Conservation (phyloP, 1,139 yeast species). For the Debaryomycetaceae sp. region DNA sequence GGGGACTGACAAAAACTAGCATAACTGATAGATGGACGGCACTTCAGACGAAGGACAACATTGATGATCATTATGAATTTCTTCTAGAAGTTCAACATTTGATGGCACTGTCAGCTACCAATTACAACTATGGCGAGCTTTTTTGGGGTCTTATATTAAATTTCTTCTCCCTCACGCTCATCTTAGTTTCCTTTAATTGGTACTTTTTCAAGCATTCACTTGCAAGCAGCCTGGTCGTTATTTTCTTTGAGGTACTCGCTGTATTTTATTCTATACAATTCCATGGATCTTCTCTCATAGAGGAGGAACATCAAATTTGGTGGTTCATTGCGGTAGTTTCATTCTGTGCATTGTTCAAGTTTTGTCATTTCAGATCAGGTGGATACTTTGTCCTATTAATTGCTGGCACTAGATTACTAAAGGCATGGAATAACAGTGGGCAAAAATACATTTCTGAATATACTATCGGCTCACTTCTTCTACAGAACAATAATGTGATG, state of each 20-base stretch:
- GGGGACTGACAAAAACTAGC: not conserved
- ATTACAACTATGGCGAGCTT: slow-evolving; percentile 59
- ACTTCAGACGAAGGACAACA: slow-evolving; percentile 6
- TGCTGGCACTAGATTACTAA: slow-evolving; percentile 52
- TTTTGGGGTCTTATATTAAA: slow-evolving; percentile 42
- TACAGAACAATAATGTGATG: slow-evolving; percentile 28
- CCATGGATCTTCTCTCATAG: slow-evolving; percentile 91
- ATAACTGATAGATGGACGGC: slow-evolving; percentile 17
- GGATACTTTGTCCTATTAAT: slow-evolving; percentile 27
- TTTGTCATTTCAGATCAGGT: slow-evolving; percentile 9
- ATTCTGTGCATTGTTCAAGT: slow-evolving; percentile 13
- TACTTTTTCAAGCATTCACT: slow-evolving; percentile 13
- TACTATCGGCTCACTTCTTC: slow-evolving; percentile 46
- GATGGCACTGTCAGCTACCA: slow-evolving; percentile 67
- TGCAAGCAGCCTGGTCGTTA: slow-evolving; percentile 12
- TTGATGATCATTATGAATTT: slow-evolving; percentile 31
- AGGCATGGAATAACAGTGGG: slow-evolving; percentile 90
- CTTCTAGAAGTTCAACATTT: slow-evolving; percentile 50
- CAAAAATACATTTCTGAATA: slow-evolving; percentile 61
- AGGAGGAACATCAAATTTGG: slow-evolving; percentile 97
- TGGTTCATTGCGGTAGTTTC: slow-evolving; percentile 62
- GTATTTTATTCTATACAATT: slow-evolving; percentile 51
- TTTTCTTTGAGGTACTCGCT: slow-evolving; percentile 29
- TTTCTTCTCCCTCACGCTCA: slow-evolving; percentile 22
- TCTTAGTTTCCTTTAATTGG: slow-evolving; percentile 14